phyloP scores from a whole-genome alignment of 2,329 filamentous ascomycete genomes.

The Fusarium burgessii region DNA sequence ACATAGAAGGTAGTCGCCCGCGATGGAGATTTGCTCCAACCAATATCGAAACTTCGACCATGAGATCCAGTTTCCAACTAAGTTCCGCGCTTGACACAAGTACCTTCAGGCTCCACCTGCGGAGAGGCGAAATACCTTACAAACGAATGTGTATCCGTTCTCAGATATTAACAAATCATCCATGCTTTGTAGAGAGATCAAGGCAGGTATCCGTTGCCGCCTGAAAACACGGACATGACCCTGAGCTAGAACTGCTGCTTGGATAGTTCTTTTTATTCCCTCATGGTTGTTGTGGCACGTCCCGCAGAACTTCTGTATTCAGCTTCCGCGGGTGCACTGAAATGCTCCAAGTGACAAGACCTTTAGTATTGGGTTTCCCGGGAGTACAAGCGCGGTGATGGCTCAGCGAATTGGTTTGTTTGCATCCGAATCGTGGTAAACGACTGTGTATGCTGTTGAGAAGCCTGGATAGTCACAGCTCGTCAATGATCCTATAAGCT shows the following conservation, averaged over 20 bases:
- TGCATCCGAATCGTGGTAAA: not conserved
- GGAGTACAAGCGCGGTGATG: not conserved
- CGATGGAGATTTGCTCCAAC: constrained; percentile 17
- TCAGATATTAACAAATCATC: constrained; percentile 1
- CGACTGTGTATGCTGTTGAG: not conserved
- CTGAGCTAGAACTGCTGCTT: not conserved
- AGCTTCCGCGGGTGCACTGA: not conserved
- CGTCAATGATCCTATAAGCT: not conserved
- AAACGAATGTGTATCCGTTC: constrained; percentile 1
- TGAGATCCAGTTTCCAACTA: constrained; percentile 19
- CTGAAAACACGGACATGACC: not conserved
- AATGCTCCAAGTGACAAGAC: not conserved
- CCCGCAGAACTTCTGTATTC: not conserved
- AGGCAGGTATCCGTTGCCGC: constrained; percentile 31
- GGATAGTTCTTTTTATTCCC: not conserved
- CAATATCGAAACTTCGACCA: constrained; percentile 6
- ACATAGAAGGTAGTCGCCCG: constrained; percentile 8
- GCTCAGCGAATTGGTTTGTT: constrained; percentile 1
- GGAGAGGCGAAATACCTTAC: constrained; percentile 2
- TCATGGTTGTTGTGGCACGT: not conserved
- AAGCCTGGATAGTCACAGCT: not conserved
- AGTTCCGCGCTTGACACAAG: constrained; percentile 24
- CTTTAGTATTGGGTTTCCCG: not conserved
- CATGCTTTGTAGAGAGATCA: constrained; percentile 16
- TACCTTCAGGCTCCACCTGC: constrained; percentile 23